These are phyloP conservation scores for Rubia yunnanensis DNA, from an alignment of 257 asterid species.

Conservation along the genomic window DNA sequence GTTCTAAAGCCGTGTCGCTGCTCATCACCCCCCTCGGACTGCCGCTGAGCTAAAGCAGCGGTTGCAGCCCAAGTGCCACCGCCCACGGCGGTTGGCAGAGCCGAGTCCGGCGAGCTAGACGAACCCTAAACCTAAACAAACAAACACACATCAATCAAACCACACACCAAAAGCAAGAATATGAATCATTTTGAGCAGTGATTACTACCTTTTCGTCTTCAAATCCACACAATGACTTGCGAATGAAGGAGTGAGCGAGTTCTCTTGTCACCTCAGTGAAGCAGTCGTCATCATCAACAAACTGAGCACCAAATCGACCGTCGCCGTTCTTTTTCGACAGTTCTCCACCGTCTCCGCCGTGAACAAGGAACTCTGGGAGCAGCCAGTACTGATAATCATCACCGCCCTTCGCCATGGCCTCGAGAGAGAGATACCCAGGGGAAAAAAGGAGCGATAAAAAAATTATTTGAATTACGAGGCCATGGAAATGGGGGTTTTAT, in stretches of 20 bases:
- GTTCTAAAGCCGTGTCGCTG: conserved; percentile 26
- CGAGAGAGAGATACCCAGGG: background rate
- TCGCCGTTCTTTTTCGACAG: too few species aligned
- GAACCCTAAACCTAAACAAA: too few species aligned
- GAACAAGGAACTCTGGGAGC: too few species aligned
- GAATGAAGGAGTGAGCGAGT: conserved; percentile 31
- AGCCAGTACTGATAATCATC: too few species aligned
- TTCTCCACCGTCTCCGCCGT: too few species aligned
- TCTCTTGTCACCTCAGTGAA: conserved; percentile 36
- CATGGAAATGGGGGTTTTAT: too few species aligned
- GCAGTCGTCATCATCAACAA: conserved; percentile 68
- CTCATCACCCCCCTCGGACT: too few species aligned
- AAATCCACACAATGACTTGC: conserved; percentile 13
- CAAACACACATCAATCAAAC: too few species aligned
- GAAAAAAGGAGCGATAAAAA: rapidly evolving
- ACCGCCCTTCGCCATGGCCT: conserved; percentile 21
- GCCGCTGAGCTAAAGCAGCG: conserved; percentile 38
- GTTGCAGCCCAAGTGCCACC: conserved; percentile 26
- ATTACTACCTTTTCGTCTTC: conserved; percentile 42
- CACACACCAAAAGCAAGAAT: too few species aligned
- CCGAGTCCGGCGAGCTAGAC: conserved; percentile 71
- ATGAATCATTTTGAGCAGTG: background rate
- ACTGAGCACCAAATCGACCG: too few species aligned
- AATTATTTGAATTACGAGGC: too few species aligned
- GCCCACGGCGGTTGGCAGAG: conserved; percentile 27